phyloP scores from a whole-genome alignment of 2,329 filamentous ascomycete genomes.

The Diaporthe capsici region DNA sequence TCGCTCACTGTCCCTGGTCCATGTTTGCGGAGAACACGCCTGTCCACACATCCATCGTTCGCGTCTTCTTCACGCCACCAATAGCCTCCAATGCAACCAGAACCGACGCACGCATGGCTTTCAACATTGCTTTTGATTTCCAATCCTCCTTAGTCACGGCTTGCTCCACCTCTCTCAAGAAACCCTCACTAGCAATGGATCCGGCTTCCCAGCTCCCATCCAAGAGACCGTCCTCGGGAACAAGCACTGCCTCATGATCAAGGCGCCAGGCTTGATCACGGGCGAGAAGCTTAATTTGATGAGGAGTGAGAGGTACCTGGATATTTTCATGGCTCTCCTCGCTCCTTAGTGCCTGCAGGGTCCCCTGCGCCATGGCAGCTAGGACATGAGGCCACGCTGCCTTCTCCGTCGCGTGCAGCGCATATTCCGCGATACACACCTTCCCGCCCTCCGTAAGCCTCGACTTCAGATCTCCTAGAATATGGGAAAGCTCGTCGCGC shows the following conservation, averaged over 20 bases:
- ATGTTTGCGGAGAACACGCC: conserved; percentile 1
- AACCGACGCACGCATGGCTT: conserved; percentile 52
- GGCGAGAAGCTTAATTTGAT: conserved; percentile 55
- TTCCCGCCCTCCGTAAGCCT: conserved; percentile 46
- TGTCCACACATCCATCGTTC: conserved; percentile 60
- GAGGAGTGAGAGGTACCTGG: conserved; percentile 59
- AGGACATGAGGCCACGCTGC: conserved; percentile 64
- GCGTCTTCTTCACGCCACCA: conserved; percentile 49
- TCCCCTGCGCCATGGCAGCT: conserved; percentile 60
- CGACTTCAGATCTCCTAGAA: conserved; percentile 54
- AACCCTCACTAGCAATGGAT: conserved; percentile 49
- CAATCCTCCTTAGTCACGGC: conserved; percentile 45
- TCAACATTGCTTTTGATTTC: conserved; percentile 48
- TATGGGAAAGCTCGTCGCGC: conserved; percentile 51
- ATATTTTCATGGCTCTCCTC: conserved; percentile 60
- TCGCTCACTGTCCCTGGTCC: background rate
- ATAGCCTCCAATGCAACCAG: conserved; percentile 48
- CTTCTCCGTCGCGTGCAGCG: conserved; percentile 55
- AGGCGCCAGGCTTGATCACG: conserved; percentile 54
- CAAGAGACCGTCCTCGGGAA: conserved; percentile 54
- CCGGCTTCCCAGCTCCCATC: conserved; percentile 64
- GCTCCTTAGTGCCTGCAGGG: conserved; percentile 58
- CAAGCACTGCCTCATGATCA: conserved; percentile 53
- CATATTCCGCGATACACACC: conserved; percentile 63
- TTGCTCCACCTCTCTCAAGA: conserved; percentile 52